These are phyloP conservation scores for Bothia castanella DNA, from an alignment of 1,284 basidiomycete genomes.

Conservation along the genomic window DNA sequence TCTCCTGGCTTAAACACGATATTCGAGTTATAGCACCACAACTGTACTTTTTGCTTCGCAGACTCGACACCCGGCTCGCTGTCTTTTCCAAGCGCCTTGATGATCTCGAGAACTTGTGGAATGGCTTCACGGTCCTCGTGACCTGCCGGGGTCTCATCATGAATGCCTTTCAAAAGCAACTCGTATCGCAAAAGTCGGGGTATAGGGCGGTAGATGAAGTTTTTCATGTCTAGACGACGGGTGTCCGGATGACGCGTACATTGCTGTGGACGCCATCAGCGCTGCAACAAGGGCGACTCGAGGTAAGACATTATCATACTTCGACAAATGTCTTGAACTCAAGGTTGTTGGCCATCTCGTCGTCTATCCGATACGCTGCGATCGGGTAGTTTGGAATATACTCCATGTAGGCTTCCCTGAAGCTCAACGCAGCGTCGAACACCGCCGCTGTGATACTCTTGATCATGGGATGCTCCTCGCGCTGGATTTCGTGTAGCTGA, in stretches of 20 bases:
- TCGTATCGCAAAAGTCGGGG: constrained; percentile 87
- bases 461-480: constrained; percentile 85
- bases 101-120: constrained; percentile 79
- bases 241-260: constrained; percentile 72
- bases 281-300: neutral
- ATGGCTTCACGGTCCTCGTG: constrained; percentile 81
- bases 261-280: constrained; percentile 41
- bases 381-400: constrained; percentile 95
- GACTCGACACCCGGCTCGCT: constrained; percentile 80
- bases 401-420: constrained; percentile 88
- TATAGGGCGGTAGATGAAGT: constrained; percentile 86
- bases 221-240: constrained; percentile 79
- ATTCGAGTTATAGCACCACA: constrained; percentile 81
- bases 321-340: constrained; percentile 82
- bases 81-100: constrained; percentile 80
- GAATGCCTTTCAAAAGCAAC: constrained; percentile 75
- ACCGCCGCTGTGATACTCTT: constrained; percentile 83
- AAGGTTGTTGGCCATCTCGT: constrained; percentile 79
- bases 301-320: constrained; percentile 41
- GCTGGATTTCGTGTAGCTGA: constrained; percentile 80
- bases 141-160: constrained; percentile 65
- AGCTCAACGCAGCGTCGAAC: constrained; percentile 86
- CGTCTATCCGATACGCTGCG: constrained; percentile 86
- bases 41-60: constrained; percentile 81
- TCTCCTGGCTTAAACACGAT: constrained; percentile 78